Conservation (phyloP, 2,329 filamentous ascomycete genomes). For the Coleophoma crateriformis region DNA sequence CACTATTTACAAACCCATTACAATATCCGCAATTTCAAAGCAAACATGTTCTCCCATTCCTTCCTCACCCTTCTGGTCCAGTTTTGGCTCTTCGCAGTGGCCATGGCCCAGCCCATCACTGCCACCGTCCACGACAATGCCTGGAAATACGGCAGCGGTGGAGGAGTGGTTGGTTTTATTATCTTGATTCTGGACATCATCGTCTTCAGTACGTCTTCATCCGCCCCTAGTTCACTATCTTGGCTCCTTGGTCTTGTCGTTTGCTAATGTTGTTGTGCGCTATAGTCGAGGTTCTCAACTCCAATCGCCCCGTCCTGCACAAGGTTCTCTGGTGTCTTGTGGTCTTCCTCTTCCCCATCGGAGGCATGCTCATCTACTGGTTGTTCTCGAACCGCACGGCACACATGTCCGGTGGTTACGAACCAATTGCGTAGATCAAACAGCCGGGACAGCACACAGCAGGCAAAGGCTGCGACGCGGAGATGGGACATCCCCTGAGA, state of each 20-base stretch:
- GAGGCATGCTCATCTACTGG: slow-evolving; percentile 58
- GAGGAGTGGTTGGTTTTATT: slow-evolving; percentile 56
- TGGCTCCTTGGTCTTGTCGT: background rate
- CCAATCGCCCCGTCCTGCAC: slow-evolving; percentile 48
- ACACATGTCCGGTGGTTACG: slow-evolving; percentile 51
- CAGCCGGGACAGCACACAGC: background rate
- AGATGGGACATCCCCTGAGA: no score
- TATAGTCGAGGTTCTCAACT: slow-evolving; percentile 59
- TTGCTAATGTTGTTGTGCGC: slow-evolving; percentile 10
- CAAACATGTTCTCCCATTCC: slow-evolving; percentile 16
- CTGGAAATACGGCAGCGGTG: slow-evolving; percentile 56
- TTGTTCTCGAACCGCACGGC: slow-evolving; percentile 56
- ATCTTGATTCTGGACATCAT: slow-evolving; percentile 57
- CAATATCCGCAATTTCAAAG: background rate
- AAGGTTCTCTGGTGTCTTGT: slow-evolving; percentile 59
- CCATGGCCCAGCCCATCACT: slow-evolving; percentile 34
- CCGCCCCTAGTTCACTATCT: background rate
- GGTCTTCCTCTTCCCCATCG: slow-evolving; percentile 59
- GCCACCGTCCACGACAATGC: slow-evolving; percentile 33
- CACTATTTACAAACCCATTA: no score
- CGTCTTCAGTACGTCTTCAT: slow-evolving; percentile 49
- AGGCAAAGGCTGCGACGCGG: background rate
- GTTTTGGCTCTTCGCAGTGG: slow-evolving; percentile 43
- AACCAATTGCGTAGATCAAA: slow-evolving; percentile 19
- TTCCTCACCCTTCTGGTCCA: slow-evolving; percentile 42